These are phyloP conservation scores for Limtongozyma cylindracea DNA, from an alignment of 805 yeast genomes.

Conservation along the genomic window DNA sequence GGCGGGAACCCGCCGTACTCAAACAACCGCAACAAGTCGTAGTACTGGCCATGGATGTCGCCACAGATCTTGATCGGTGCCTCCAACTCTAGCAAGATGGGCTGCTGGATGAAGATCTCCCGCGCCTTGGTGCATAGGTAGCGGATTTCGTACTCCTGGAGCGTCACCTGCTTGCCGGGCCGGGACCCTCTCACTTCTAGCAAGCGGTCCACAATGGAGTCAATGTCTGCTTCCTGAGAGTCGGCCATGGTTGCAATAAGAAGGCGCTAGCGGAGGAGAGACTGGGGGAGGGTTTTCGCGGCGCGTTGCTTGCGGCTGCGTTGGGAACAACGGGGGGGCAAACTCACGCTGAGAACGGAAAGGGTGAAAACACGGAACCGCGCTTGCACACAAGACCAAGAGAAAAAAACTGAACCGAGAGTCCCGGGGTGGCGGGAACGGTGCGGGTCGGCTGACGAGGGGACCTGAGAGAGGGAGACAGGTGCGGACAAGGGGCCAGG, in stretches of 20 bases:
- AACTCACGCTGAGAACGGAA: too few relatives aligned
- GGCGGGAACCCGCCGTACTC: constrained; percentile 99
- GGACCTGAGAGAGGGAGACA: too few relatives aligned
- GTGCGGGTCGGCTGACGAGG: too few relatives aligned
- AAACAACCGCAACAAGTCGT: constrained; percentile 80
- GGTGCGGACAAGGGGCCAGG: too few relatives aligned
- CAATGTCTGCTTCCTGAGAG: constrained; percentile 69
- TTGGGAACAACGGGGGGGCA: too few relatives aligned
- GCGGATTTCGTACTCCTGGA: constrained; percentile 84
- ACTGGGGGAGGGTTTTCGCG: too few relatives aligned
- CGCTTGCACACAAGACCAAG: too few relatives aligned
- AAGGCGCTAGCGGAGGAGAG: too few relatives aligned
- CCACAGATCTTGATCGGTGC: constrained; percentile 96
- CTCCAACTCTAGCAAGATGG: constrained; percentile 81
- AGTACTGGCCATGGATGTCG: constrained; percentile 96
- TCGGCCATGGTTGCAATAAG: constrained; percentile 11
- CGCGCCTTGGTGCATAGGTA: constrained; percentile 93
- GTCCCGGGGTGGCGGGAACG: too few relatives aligned
- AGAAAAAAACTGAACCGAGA: too few relatives aligned
- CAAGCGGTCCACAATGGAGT: constrained; percentile 88
- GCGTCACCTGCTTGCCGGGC: constrained; percentile 91
- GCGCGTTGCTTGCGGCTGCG: too few relatives aligned
- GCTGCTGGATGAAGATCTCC: constrained; percentile 94
- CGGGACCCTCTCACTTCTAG: constrained; percentile 95
- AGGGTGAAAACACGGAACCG: too few relatives aligned